Evolutionary conservation across 2,329 filamentous ascomycete genomes (phyloP).

Genomic region (Ophiocordyceps sinensis): DNA sequence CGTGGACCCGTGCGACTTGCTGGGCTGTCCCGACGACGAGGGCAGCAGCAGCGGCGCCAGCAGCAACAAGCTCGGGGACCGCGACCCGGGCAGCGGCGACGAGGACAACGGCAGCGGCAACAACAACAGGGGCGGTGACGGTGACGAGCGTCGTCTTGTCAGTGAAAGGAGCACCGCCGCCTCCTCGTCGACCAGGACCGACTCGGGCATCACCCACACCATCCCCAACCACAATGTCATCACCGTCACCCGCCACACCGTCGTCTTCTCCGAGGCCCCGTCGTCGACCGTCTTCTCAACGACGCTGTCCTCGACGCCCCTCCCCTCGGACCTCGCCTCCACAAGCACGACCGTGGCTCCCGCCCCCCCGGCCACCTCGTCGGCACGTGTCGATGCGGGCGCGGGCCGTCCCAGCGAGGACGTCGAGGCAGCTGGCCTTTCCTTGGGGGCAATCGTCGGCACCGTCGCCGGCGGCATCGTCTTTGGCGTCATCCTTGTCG

Average conservation of each 20-base stretch:
- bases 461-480: slow-evolving; percentile 15
- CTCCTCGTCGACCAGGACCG: slow-evolving; percentile 14
- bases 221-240: slow-evolving; percentile 19
- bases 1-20: slow-evolving; percentile 24
- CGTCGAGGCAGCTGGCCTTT: slow-evolving; percentile 3
- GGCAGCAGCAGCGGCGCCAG: slow-evolving; percentile 1
- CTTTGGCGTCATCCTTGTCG: slow-evolving; percentile 11
- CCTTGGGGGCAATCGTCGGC: slow-evolving; percentile 19
- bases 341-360: neutral
- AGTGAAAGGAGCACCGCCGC: neutral
- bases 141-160: neutral
- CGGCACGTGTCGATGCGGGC: neutral
- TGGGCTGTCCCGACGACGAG: slow-evolving; percentile 13
- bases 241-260: slow-evolving; percentile 20
- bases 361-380: neutral
- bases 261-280: slow-evolving; percentile 13
- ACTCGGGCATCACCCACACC: slow-evolving; percentile 21
- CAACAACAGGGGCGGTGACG: neutral
- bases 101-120: neutral
- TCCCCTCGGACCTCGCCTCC: neutral
- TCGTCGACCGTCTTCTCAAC: slow-evolving; percentile 2
- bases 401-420: neutral
- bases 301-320: neutral
- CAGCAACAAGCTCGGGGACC: neutral
- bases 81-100: neutral